These are phyloP conservation scores for Setaria viridis DNA, from an alignment of 202 grass and related monocot genomes.

Conservation along the genomic window DNA sequence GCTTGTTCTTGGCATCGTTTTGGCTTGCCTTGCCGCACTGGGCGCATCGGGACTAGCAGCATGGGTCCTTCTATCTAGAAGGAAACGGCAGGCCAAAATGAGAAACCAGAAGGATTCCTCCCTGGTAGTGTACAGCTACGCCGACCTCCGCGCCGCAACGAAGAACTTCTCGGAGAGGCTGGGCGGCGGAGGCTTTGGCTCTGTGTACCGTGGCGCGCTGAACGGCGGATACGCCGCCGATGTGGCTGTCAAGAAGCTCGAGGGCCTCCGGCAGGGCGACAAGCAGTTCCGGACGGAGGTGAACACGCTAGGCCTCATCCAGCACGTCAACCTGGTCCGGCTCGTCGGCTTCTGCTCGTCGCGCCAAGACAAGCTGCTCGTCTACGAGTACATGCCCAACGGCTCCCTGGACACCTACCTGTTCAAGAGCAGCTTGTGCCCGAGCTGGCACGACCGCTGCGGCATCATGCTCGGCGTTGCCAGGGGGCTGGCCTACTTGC, in stretches of 20 bases:
- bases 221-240: background rate
- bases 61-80: background rate
- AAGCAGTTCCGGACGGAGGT: conserved; percentile 52
- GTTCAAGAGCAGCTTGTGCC: background rate
- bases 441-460: conserved; percentile 25
- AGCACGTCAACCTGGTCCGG: background rate
- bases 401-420: too few species aligned
- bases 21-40: background rate
- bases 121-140: too few species aligned
- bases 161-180: too few species aligned
- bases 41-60: background rate
- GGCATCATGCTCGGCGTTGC: conserved; percentile 34
- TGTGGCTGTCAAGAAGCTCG: conserved; percentile 39
- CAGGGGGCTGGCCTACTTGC: conserved; percentile 23
- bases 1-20: background rate
- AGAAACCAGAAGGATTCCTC: background rate
- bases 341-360: too few species aligned
- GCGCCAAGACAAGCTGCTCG: too few species aligned
- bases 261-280: conserved; percentile 20
- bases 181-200: too few species aligned
- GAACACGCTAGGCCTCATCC: conserved; percentile 28
- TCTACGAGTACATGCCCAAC: too few species aligned
- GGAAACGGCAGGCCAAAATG: background rate
- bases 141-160: too few species aligned
- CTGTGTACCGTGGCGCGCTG: too few species aligned